Percentiles rank a stretch among this genome's conserved stretches.
Conservation (phyloP, 192 early-diverging fungal species). For the Linnemannia schmuckeri region DNA sequence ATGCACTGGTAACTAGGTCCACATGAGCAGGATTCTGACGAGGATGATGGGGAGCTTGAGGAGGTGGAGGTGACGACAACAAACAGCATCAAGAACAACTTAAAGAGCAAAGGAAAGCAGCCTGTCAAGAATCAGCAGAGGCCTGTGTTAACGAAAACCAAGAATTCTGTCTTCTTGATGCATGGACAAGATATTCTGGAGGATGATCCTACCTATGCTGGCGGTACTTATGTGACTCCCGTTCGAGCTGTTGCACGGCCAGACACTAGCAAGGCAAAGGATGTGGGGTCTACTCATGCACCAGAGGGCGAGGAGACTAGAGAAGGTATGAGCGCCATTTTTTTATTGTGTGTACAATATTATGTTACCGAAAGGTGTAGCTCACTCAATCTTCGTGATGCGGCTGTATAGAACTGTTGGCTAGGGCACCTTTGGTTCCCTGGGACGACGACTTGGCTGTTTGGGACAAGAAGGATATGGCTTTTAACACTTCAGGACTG, state of each 20-base stretch:
- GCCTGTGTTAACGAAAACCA: background rate
- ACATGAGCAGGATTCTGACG: conserved; percentile 44
- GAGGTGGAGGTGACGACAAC: conserved; percentile 53
- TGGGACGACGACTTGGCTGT: conserved; percentile 77
- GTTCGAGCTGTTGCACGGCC: background rate
- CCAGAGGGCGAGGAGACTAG: conserved; percentile 24
- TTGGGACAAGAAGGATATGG: conserved; percentile 72
- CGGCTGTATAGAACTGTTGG: conserved; percentile 56
- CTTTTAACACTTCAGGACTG: conserved; percentile 70
- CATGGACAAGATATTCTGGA: conserved; percentile 40
- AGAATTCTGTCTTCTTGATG: conserved; percentile 45
- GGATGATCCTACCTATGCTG: conserved; percentile 44
- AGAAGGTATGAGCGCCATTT: conserved; percentile 13
- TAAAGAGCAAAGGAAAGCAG: conserved; percentile 36
- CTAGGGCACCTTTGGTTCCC: conserved; percentile 71
- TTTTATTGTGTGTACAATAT: background rate
- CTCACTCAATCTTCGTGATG: background rate
- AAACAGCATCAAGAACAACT: conserved; percentile 16
- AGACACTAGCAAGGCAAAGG: background rate
- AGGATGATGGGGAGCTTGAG: conserved; percentile 60
- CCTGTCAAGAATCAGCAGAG: background rate
- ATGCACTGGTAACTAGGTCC: conserved; percentile 11
- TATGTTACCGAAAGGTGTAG: background rate
- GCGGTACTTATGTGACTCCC: conserved; percentile 20
- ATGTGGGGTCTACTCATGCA: background rate